Evolutionary conservation across 75 land plant genomes (phyloP), one percentile per base, ranked within the genome.

Genomic region (Cupressus sempervirens): DNA sequence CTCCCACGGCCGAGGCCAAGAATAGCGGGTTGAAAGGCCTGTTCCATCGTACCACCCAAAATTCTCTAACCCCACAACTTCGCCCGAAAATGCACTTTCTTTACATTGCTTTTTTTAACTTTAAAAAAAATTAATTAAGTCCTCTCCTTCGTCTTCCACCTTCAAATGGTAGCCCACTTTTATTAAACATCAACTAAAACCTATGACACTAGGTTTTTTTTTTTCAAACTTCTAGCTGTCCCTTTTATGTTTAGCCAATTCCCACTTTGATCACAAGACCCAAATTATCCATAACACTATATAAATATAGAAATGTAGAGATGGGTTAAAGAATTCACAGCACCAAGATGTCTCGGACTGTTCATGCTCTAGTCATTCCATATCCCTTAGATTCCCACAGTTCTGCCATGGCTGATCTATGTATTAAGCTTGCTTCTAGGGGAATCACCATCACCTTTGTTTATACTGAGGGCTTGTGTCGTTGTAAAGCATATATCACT

Each of bases 391-490:
- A 77, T 4, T 43, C 81, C 29, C 81, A 77, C 43, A 10, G 81
- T 43, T 77, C n/a, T 10, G 45, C 81, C 46, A 77, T 77, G 81
- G 81, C 46, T 11, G 46, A 77, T 77, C 81, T 77, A 10, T 77
- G 81, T 13, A 41, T 77, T 12, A 77, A 77, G 81, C 46, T 77
- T 13, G 81, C 81, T 26, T 77, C 81, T 23, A 77, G 29, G 50
- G 81, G 50, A 41, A 41, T 77, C 46, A 43, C 46, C 11, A 43
- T 77, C 81, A 77, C 81, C 48, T 77, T 77, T 43, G 30, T 77
- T 30, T 77, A 23, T 48, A 43, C 81, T 0, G 81, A 77, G 81
- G 81, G 30, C n/a, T 77, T 43, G 43, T 41, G 23, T 20, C 26
- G 20, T 23, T 77, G 46, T 11, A 36, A 41, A 43, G 48, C 46